Evolutionary conservation across 2,329 filamentous ascomycete genomes (phyloP).

Genomic region (Cryphonectria carpinicola): DNA sequence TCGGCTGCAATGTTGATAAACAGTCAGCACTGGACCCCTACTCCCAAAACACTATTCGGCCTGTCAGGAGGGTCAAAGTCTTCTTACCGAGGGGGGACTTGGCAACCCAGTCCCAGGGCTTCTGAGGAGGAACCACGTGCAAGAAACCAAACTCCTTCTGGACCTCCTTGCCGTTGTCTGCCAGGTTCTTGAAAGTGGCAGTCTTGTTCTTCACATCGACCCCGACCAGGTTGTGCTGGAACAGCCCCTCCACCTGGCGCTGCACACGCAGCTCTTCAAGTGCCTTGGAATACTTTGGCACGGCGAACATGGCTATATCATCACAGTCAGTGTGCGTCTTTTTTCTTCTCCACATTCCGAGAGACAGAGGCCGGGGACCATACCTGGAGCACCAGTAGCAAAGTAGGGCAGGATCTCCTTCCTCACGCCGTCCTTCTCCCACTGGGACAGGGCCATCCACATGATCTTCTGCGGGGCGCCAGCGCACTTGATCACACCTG

Average conservation of each 20-base stretch:
- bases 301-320: constrained; percentile 41
- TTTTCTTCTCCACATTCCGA: not conserved
- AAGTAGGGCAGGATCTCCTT: constrained; percentile 40
- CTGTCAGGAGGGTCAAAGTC: not conserved
- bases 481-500: constrained; percentile 45
- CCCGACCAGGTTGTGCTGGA: constrained; percentile 44
- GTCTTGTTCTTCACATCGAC: constrained; percentile 39
- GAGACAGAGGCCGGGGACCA: not conserved
- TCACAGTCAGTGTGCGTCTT: not conserved
- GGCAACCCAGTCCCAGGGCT: constrained; percentile 32
- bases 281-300: constrained; percentile 43
- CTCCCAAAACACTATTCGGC: not conserved
- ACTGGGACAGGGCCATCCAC: constrained; percentile 46
- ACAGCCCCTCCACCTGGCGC: constrained; percentile 43
- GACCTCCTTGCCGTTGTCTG: constrained; percentile 37
- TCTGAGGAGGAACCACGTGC: constrained; percentile 40
- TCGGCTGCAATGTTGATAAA: constrained; percentile 18
- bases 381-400: constrained; percentile 39
- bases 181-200: constrained; percentile 40
- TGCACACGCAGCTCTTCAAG: constrained; percentile 41
- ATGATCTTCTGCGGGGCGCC: constrained; percentile 46
- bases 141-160: constrained; percentile 41
- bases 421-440: constrained; percentile 40
- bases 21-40: not conserved
- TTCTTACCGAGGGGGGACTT: constrained; percentile 37